Evolutionary conservation across 768 basidiomycete species (phyloP).

Genomic region (Boletus reticulatus): DNA sequence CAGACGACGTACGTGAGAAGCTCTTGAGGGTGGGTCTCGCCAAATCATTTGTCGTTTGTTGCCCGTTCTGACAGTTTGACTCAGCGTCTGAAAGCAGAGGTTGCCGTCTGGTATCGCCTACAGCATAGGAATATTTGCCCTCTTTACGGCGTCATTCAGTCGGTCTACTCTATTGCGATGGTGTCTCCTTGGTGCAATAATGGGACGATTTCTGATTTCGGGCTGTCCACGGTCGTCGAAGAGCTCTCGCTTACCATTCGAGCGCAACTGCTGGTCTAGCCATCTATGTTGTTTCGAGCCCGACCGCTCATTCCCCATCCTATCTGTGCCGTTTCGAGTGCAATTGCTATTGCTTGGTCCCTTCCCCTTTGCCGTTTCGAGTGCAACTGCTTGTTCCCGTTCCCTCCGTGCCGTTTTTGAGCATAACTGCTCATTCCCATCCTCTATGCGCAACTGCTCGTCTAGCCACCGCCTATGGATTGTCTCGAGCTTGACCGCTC

Average conservation of each 20-base stretch:
- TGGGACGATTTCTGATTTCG: slow-evolving; percentile 62
- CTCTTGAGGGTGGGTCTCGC: slow-evolving; percentile 41
- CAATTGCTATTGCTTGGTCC: too few species aligned
- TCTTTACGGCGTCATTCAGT: slow-evolving; percentile 54
- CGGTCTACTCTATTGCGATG: slow-evolving; percentile 53
- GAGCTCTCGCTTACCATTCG: slow-evolving; percentile 46
- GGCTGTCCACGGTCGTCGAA: slow-evolving; percentile 55
- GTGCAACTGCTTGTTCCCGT: too few species aligned
- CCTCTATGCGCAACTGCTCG: too few species aligned
- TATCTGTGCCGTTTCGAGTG: too few species aligned
- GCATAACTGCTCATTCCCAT: too few species aligned
- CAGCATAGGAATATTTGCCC: slow-evolving; percentile 55
- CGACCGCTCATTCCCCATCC: too few species aligned
- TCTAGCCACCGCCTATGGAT: too few species aligned
- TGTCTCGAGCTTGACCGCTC: too few species aligned
- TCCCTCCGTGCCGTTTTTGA: too few species aligned
- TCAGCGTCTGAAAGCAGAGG: slow-evolving; percentile 56
- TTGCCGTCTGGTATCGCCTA: slow-evolving; percentile 56
- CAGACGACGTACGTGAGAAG: slow-evolving; percentile 49
- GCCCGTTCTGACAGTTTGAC: neutral
- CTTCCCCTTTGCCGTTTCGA: too few species aligned
- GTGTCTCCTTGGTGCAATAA: slow-evolving; percentile 65
- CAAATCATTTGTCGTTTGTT: neutral
- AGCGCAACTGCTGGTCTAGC: too few species aligned
- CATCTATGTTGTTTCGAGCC: too few species aligned